These are phyloP conservation scores for Boeremia exigua DNA, from an alignment of 2,329 filamentous ascomycete genomes.

Conservation along the genomic window DNA sequence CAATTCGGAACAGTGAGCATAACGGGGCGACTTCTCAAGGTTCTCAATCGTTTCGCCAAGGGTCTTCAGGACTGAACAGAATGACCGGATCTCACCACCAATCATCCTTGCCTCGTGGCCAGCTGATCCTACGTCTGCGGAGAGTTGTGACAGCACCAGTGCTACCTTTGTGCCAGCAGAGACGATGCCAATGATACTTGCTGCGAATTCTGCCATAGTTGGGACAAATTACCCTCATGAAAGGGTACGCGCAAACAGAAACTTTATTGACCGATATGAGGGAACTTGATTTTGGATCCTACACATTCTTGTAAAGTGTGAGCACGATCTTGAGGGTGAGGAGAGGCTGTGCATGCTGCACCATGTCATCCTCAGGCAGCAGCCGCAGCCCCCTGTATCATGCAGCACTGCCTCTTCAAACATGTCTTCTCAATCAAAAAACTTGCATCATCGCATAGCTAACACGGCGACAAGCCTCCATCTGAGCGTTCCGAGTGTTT, in stretches of 20 bases:
- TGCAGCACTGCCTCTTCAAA: neutral
- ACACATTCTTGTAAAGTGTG: neutral
- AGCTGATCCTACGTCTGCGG: conserved; percentile 28
- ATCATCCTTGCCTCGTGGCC: conserved; percentile 32
- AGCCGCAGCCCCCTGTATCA: neutral
- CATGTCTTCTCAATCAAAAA: neutral
- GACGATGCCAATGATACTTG: conserved; percentile 32
- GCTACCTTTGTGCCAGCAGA: conserved; percentile 31
- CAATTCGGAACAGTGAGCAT: conserved; percentile 8
- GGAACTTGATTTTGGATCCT: neutral
- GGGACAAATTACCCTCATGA: no score
- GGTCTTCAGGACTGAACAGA: conserved; percentile 27
- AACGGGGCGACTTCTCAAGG: conserved; percentile 23
- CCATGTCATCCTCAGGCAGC: neutral
- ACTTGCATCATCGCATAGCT: neutral
- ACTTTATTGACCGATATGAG: neutral
- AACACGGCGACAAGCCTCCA: neutral
- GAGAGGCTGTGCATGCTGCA: neutral
- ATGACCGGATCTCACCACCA: conserved; percentile 24
- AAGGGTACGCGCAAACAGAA: neutral
- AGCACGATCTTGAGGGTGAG: neutral
- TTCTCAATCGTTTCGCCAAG: conserved; percentile 22
- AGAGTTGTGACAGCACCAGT: conserved; percentile 28
- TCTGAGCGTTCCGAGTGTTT: neutral
- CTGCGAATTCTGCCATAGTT: conserved; percentile 29